Base-by-base conservation (phyloP, 75 land plant species). In the Adiantum capillusveneris region DNA sequence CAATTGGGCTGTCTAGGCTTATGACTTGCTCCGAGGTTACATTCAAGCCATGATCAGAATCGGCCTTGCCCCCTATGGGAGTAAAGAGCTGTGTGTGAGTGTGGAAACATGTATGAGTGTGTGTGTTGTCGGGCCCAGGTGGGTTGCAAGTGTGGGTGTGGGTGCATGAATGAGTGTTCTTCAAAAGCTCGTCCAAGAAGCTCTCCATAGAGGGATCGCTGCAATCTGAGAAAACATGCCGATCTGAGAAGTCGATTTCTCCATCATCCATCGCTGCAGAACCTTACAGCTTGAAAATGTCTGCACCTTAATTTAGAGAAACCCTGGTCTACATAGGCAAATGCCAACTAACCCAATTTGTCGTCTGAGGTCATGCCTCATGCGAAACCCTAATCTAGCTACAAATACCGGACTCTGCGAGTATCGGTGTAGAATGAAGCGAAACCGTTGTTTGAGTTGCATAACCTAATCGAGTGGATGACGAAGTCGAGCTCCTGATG, bases 111-210 rank as follows among this genome's bases (percentile, higher is more conserved):
- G 89, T 88, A 65, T 92, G 97, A 0, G 97, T 92, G 70, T 92
- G 97, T 60, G 85, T 74, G 27, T 56, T 74, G 44, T 93, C 98
- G 11, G 95, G 89, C 25, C 89, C 89, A 1, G 89, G 82, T 34
- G 98, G 98, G 41, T 89, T 89, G 62, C 98, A 93, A 1, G 94
- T 88, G 64, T 93, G 98, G 25, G 95, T 86, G 61, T 93, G 98
- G 39, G 96, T 83, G 59, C 95, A 89, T 9, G 90, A 67, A 46
- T 81, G 95, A 1, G 79, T 68, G 24, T 69, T 76, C 52, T 76
- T 63, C 60, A 88, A 29, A 6, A 88, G 72, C 53, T 83, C 87
- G 56, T 83, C 82, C 62, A 88, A 73, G 46, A 78, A 74, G 39
- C 55, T 64, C 28, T 88, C 94, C 82, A 91, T 79, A 25, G 95